These are phyloP conservation scores for Cercis canadensis DNA, from an alignment of 306 rosid species.

Conservation along the genomic window DNA sequence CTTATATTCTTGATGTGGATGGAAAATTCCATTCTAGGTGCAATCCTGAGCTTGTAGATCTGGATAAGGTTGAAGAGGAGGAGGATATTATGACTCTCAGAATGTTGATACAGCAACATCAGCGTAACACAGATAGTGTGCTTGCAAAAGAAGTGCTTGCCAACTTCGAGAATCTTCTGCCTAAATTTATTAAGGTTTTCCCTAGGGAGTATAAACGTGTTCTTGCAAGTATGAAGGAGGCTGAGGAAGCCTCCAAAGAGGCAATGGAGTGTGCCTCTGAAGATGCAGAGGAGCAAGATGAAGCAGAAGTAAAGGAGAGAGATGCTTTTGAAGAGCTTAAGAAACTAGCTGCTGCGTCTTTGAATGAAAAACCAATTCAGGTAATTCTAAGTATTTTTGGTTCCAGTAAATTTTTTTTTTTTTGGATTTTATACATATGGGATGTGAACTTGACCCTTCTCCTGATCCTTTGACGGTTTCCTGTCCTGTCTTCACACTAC, in stretches of 20 bases:
- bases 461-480: neutral
- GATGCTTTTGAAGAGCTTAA: slow-evolving; percentile 98
- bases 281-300: slow-evolving; percentile 56
- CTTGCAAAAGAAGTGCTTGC: slow-evolving; percentile 82
- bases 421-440: too few relatives aligned
- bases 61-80: slow-evolving; percentile 85
- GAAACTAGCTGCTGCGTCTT: slow-evolving; percentile 74
- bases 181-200: slow-evolving; percentile 85
- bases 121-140: slow-evolving; percentile 87
- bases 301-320: slow-evolving; percentile 57
- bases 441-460: neutral
- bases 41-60: slow-evolving; percentile 92
- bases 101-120: slow-evolving; percentile 97
- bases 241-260: slow-evolving; percentile 56
- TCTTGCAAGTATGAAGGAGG: slow-evolving; percentile 72
- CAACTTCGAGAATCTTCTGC: slow-evolving; percentile 74
- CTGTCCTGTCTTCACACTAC: neutral
- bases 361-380: slow-evolving; percentile 66
- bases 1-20: slow-evolving; percentile 82
- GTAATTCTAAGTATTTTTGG: slow-evolving; percentile 38
- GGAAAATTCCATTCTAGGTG: slow-evolving; percentile 75
- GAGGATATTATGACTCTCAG: slow-evolving; percentile 73
- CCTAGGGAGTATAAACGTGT: slow-evolving; percentile 90
- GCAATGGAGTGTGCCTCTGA: slow-evolving; percentile 43
- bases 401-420: neutral